These are phyloP conservation scores for Cudoniella acicularis DNA, from an alignment of 495 filamentous ascomycete species.

Conservation along the genomic window DNA sequence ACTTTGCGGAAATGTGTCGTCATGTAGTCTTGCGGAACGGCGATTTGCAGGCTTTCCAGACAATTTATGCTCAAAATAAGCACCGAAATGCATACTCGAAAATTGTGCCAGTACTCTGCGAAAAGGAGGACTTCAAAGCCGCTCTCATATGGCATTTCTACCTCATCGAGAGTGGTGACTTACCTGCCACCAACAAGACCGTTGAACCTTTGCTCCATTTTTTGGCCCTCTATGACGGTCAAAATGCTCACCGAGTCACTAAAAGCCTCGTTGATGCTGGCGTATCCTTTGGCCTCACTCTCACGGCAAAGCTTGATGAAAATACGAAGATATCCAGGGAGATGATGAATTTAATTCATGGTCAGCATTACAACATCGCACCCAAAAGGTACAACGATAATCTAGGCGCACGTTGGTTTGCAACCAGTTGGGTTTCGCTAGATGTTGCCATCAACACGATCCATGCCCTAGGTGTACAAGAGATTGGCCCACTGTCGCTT, in stretches of 20 bases:
- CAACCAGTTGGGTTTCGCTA: conserved; percentile 62
- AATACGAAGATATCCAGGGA: conserved; percentile 21
- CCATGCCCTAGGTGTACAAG: conserved; percentile 57
- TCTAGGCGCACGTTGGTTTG: conserved; percentile 68
- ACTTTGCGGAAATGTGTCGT: conserved; percentile 16
- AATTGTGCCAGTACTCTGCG: conserved; percentile 54
- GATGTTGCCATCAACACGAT: conserved; percentile 62
- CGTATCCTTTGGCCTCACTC: conserved; percentile 18
- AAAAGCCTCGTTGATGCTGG: conserved; percentile 25
- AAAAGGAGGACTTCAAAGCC: conserved; percentile 40
- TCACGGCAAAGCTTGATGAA: conserved; percentile 11
- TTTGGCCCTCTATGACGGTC: conserved; percentile 31
- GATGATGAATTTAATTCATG: conserved; percentile 24
- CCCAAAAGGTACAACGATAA: conserved; percentile 49
- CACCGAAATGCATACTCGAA: conserved; percentile 57
- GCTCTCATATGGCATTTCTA: conserved; percentile 60
- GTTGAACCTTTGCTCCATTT: conserved; percentile 41
- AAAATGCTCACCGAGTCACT: conserved; percentile 14
- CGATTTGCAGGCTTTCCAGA: conserved; percentile 23
- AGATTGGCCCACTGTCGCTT: conserved; percentile 68
- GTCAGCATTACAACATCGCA: conserved; percentile 14
- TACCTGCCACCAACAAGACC: conserved; percentile 33
- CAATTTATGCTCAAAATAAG: conserved; percentile 48
- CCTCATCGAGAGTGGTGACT: conserved; percentile 44
- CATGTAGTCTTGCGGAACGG: conserved; percentile 7